Percentiles rank a stretch among this genome's conserved stretches.
Conservation (phyloP, 495 filamentous ascomycete species). For the Aspergillus steynii region DNA sequence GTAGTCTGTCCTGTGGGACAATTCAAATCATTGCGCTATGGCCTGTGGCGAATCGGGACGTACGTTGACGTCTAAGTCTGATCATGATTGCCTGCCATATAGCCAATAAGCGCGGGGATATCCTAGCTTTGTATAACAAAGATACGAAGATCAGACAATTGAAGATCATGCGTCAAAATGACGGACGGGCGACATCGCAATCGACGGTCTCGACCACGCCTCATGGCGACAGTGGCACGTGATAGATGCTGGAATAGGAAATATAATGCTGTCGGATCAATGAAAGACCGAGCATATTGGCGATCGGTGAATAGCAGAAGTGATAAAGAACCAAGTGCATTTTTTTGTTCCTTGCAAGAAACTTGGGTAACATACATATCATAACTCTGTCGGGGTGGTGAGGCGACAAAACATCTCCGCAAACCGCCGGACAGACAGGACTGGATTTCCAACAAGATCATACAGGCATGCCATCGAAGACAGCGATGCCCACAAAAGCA, state of each 20-base stretch:
- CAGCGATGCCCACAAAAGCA: conserved; percentile 1
- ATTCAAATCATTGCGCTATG: neutral
- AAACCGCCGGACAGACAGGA: neutral
- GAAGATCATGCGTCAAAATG: neutral
- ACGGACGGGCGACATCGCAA: neutral
- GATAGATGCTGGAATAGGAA: neutral
- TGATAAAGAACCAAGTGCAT: neutral
- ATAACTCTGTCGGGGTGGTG: conserved; percentile 1
- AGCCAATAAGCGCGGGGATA: neutral
- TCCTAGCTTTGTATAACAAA: neutral
- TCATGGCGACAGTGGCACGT: neutral
- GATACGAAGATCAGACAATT: neutral
- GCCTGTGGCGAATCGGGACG: conserved; percentile 3
- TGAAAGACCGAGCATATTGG: neutral
- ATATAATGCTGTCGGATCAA: neutral
- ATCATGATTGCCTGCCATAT: neutral
- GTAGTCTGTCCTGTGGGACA: neutral
- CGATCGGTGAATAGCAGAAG: neutral
- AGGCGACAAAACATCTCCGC: conserved; percentile 1
- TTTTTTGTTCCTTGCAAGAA: conserved; percentile 4
- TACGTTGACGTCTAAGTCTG: neutral
- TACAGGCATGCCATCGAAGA: conserved; percentile 6
- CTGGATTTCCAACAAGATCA: conserved; percentile 7
- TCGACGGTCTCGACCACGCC: neutral
- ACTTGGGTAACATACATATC: conserved; percentile 8